Evolutionary conservation across 2,329 filamentous ascomycete genomes (phyloP).

Genomic region (Curvularia sp.): DNA sequence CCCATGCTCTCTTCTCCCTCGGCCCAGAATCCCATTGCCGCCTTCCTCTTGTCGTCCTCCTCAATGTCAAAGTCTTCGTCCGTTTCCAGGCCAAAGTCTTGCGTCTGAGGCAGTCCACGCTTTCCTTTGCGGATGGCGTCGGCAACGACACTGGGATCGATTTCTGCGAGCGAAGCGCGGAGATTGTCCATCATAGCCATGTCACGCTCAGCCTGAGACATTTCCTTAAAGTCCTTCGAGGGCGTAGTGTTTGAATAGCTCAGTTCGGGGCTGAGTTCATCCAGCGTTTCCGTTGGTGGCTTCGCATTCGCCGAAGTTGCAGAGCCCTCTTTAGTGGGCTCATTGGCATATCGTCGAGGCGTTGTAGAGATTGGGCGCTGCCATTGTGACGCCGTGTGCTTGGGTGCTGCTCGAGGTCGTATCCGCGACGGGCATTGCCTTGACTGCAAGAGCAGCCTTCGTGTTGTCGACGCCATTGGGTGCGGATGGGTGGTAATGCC

Average conservation of each 20-base stretch:
- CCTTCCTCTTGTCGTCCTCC: conserved; percentile 24
- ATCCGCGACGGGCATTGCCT: conserved; percentile 39
- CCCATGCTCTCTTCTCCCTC: conserved; percentile 59
- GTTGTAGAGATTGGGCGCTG: conserved; percentile 46
- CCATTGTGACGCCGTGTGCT: conserved; percentile 38
- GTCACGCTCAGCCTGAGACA: conserved; percentile 22
- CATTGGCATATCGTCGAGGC: conserved; percentile 23
- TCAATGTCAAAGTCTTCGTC: conserved; percentile 39
- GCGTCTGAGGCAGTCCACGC: conserved; percentile 27
- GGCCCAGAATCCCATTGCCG: conserved; percentile 45
- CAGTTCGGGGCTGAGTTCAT: conserved; percentile 13
- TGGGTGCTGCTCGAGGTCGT: conserved; percentile 25
- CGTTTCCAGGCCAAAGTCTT: conserved; percentile 26
- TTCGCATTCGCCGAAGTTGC: conserved; percentile 16
- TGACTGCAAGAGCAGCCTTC: conserved; percentile 43
- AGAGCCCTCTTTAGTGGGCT: conserved; percentile 27
- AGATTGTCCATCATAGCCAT: conserved; percentile 34
- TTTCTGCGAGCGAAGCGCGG: conserved; percentile 32
- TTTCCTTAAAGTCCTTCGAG: conserved; percentile 6
- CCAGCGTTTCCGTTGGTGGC: conserved; percentile 14
- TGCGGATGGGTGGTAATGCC: conserved; percentile 22
- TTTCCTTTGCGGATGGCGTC: conserved; percentile 39
- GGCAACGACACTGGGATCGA: conserved; percentile 31
- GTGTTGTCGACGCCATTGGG: conserved; percentile 49
- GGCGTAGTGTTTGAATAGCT: conserved; percentile 6